These are phyloP conservation scores for Elsinoe batatas DNA, from an alignment of 2,329 filamentous ascomycete species.

Conservation along the genomic window DNA sequence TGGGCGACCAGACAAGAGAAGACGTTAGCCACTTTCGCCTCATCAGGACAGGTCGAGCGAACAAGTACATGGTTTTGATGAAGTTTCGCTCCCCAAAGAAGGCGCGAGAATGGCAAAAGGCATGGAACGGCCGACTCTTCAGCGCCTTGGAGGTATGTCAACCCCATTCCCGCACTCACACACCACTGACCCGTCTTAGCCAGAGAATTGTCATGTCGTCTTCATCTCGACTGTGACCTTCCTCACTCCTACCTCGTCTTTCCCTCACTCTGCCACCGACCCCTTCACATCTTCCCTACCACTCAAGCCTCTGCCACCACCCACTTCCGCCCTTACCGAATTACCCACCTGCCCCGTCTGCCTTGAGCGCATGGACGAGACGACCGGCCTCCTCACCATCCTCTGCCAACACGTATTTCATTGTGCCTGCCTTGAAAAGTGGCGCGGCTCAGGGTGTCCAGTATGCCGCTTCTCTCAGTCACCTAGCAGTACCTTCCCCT, in stretches of 20 bases:
- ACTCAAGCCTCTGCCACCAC: slow-evolving; percentile 54
- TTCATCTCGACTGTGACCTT: slow-evolving; percentile 91
- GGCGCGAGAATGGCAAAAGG: slow-evolving; percentile 69
- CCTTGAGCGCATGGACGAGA: slow-evolving; percentile 96
- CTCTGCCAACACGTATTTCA: slow-evolving; percentile 97
- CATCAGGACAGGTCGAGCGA: slow-evolving; percentile 79
- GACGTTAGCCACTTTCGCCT: slow-evolving; percentile 90
- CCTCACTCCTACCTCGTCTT: slow-evolving; percentile 50
- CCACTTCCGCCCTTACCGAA: slow-evolving; percentile 77
- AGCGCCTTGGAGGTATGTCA: slow-evolving; percentile 71
- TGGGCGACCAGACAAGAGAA: slow-evolving; percentile 76
- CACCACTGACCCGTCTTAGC: slow-evolving; percentile 38
- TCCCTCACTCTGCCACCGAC: slow-evolving; percentile 51
- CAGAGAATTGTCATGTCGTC: slow-evolving; percentile 88
- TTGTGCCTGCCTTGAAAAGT: slow-evolving; percentile 90
- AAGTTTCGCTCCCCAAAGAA: slow-evolving; percentile 72
- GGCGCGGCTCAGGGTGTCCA: slow-evolving; percentile 87
- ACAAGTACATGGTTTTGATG: slow-evolving; percentile 90
- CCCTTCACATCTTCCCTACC: slow-evolving; percentile 52
- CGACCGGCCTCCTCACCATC: slow-evolving; percentile 86
- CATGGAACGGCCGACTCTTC: slow-evolving; percentile 89
- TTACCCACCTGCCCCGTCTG: slow-evolving; percentile 94
- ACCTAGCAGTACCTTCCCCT: slow-evolving; percentile 31
- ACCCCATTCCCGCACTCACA: slow-evolving; percentile 18
- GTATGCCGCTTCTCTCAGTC: slow-evolving; percentile 84